Percentiles rank a stretch among this genome's conserved stretches.
Evolutionary conservation across 2,329 filamentous ascomycete species (phyloP).

Genomic region (Amphichorda felina): DNA sequence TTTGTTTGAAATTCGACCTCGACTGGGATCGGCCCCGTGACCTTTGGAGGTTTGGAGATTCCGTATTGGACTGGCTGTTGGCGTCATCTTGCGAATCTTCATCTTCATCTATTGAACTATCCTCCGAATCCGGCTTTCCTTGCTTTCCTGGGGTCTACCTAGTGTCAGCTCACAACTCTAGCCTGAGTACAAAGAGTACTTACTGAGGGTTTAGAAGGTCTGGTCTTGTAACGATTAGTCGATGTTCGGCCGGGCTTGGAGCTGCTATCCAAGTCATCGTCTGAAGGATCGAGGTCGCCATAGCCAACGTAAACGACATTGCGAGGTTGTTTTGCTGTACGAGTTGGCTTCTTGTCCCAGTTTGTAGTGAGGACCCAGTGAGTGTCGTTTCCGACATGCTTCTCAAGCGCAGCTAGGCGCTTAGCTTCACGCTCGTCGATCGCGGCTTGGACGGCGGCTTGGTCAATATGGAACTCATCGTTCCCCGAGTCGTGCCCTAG

Average conservation of each 20-base stretch:
- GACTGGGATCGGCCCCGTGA: constrained; percentile 18
- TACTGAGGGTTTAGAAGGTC: neutral
- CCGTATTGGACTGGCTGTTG: constrained; percentile 5
- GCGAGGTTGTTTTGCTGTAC: constrained; percentile 24
- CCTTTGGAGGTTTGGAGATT: neutral
- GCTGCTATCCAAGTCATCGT: constrained; percentile 22
- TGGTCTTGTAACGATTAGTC: constrained; percentile 15
- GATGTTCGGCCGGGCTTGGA: constrained; percentile 22
- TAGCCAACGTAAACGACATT: constrained; percentile 49
- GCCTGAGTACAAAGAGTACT: too few species aligned
- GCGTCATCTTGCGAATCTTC: constrained; percentile 8
- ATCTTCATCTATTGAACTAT: constrained; percentile 2
- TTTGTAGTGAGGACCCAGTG: constrained; percentile 60
- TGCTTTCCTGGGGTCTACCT: neutral
- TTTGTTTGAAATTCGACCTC: constrained; percentile 15
- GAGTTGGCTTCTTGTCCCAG: constrained; percentile 10
- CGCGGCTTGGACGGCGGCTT: constrained; percentile 49
- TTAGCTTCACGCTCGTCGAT: constrained; percentile 56
- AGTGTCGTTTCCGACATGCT: constrained; percentile 52
- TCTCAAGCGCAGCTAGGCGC: constrained; percentile 47
- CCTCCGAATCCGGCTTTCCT: constrained; percentile 4
- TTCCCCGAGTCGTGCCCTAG: constrained; percentile 21
- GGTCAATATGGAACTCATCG: constrained; percentile 33
- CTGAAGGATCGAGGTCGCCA: constrained; percentile 33
- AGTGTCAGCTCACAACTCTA: neutral